phyloP scores from a whole-genome alignment of 2,329 filamentous ascomycete genomes.

The Pezicula radicicola region DNA sequence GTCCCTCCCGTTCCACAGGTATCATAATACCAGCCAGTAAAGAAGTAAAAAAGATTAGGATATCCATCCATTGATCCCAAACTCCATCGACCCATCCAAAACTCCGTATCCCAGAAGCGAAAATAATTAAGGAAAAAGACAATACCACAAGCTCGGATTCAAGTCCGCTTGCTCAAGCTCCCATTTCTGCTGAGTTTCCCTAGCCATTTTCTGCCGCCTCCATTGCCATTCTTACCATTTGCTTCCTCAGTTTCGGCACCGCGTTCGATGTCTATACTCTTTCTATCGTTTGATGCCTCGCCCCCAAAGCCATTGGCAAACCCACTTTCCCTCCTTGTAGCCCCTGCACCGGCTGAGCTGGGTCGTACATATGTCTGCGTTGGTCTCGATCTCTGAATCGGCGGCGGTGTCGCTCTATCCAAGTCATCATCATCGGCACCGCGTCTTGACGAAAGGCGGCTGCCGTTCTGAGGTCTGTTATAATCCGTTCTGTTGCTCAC shows the following conservation, averaged over 20 bases:
- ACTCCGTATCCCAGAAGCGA: too few species aligned
- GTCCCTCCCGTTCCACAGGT: too few species aligned
- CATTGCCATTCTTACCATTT: background rate
- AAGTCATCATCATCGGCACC: constrained; percentile 4
- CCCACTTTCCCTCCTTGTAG: background rate
- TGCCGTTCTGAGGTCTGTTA: background rate
- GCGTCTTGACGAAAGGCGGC: background rate
- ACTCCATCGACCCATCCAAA: too few species aligned
- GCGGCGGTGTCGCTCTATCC: constrained; percentile 24
- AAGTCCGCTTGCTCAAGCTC: background rate
- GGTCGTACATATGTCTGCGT: constrained; percentile 8
- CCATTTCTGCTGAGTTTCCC: background rate
- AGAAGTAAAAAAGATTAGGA: too few species aligned
- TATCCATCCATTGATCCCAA: too few species aligned
- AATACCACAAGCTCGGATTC: too few species aligned
- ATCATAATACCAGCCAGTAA: too few species aligned
- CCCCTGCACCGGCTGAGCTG: constrained; percentile 10
- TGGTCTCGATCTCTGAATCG: constrained; percentile 17
- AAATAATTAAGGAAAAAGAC: too few species aligned
- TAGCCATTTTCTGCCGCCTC: background rate
- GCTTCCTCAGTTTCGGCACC: background rate
- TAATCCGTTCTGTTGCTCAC: background rate
- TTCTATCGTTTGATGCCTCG: background rate
- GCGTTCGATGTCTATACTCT: background rate
- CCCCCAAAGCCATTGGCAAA: background rate